These are phyloP conservation scores for Monosporascus sp. DNA, from an alignment of 2,329 filamentous ascomycete species.

Conservation along the genomic window DNA sequence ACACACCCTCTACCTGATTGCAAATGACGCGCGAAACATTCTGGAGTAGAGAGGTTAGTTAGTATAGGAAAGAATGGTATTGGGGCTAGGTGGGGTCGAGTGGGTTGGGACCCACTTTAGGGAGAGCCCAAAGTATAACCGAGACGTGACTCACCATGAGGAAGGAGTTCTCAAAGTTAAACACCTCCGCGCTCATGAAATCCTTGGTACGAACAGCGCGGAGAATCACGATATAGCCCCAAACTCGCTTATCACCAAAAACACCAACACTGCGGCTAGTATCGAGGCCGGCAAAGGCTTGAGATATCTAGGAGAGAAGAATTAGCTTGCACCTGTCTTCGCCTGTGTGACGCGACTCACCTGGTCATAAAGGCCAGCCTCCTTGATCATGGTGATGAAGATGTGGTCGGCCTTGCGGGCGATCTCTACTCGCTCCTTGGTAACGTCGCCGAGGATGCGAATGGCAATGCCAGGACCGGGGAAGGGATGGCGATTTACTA, in stretches of 20 bases:
- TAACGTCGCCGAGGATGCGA: slow-evolving; percentile 79
- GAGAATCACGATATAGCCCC: not conserved
- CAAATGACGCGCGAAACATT: slow-evolving; percentile 62
- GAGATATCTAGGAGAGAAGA: slow-evolving; percentile 30
- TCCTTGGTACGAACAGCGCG: slow-evolving; percentile 44
- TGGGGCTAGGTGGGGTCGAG: not conserved
- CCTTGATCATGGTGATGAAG: slow-evolving; percentile 70
- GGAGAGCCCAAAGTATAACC: not conserved
- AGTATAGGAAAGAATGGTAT: not conserved
- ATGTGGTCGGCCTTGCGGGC: slow-evolving; percentile 73
- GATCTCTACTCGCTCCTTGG: slow-evolving; percentile 71
- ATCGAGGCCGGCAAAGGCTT: slow-evolving; percentile 43
- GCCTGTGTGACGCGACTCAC: slow-evolving; percentile 12
- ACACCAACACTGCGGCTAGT: slow-evolving; percentile 31
- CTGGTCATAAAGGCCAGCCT: slow-evolving; percentile 67
- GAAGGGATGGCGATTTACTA: slow-evolving; percentile 76
- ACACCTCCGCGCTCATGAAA: slow-evolving; percentile 67
- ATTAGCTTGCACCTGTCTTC: slow-evolving; percentile 1
- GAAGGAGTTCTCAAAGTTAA: slow-evolving; percentile 40
- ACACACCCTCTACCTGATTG: slow-evolving; percentile 70
- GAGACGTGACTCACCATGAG: slow-evolving; percentile 30
- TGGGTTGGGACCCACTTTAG: too few species aligned
- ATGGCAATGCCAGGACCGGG: slow-evolving; percentile 67
- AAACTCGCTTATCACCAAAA: slow-evolving; percentile 2
- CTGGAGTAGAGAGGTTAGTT: slow-evolving; percentile 50